Percentiles rank a stretch among this genome's conserved stretches.
Conservation (phyloP, 495 filamentous ascomycete genomes). For the Jackrogersella multiformis region DNA sequence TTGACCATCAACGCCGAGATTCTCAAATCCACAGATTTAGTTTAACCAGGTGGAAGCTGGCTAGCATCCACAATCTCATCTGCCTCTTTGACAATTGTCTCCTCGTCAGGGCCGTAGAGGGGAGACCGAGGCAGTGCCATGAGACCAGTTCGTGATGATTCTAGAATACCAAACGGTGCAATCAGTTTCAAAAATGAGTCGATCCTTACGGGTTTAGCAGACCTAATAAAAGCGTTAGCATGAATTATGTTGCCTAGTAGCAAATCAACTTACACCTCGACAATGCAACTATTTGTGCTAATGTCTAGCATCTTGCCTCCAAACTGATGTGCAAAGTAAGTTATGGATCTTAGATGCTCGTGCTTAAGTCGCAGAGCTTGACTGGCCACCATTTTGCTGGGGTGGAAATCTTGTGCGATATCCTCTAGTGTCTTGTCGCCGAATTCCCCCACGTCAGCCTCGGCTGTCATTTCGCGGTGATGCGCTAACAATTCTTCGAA, state of each 20-base stretch:
- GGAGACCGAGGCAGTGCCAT: slow-evolving; percentile 97
- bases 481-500: slow-evolving; percentile 96
- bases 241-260: slow-evolving; percentile 14
- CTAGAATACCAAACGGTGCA: slow-evolving; percentile 93
- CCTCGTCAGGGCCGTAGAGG: slow-evolving; percentile 75
- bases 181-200: slow-evolving; percentile 98
- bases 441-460: slow-evolving; percentile 46
- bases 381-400: slow-evolving; percentile 79
- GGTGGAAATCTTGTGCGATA: slow-evolving; percentile 78
- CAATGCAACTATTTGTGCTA: slow-evolving; percentile 96
- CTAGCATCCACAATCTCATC: slow-evolving; percentile 92
- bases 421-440: slow-evolving; percentile 52
- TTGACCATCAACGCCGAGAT: slow-evolving; percentile 37
- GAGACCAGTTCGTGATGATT: slow-evolving; percentile 91
- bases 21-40: neutral
- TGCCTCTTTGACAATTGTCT: slow-evolving; percentile 82
- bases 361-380: slow-evolving; percentile 95
- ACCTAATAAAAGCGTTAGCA: slow-evolving; percentile 61
- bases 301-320: slow-evolving; percentile 97
- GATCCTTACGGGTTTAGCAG: slow-evolving; percentile 91
- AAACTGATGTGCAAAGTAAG: slow-evolving; percentile 95
- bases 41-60: slow-evolving; percentile 90
- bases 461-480: slow-evolving; percentile 76
- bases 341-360: slow-evolving; percentile 94
- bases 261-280: slow-evolving; percentile 82